Evolutionary conservation across 305 asterid genomes (phyloP).

Genomic region (Striga hermonthica): DNA sequence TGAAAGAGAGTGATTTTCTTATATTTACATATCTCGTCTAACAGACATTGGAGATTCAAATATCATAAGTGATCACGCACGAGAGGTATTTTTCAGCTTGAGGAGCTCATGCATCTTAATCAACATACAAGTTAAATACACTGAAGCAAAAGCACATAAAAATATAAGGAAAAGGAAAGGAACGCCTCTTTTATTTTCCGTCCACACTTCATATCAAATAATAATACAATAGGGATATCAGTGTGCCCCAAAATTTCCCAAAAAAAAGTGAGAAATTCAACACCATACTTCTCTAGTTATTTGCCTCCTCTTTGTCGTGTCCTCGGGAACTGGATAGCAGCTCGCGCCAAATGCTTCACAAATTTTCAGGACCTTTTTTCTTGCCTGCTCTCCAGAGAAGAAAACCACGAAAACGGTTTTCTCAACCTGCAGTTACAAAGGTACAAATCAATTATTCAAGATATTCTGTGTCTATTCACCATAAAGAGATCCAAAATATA

Average conservation of each 20-base stretch:
- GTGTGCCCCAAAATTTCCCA: constrained; percentile 2
- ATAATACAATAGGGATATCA: background rate
- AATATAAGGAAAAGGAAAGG: background rate
- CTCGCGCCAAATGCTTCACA: constrained; percentile 98
- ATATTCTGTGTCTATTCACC: constrained; percentile 5
- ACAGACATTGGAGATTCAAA: background rate
- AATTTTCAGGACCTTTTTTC: constrained; percentile 83
- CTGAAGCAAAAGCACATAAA: background rate
- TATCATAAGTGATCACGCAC: background rate
- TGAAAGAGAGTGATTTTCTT: background rate
- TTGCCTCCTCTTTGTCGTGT: constrained; percentile 69
- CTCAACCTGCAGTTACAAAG: constrained; percentile 77
- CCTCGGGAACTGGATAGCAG: constrained; percentile 97
- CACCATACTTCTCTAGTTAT: constrained; percentile 73
- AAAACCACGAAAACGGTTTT: constrained; percentile 85
- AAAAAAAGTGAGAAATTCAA: constrained; percentile 22
- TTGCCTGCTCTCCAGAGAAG: constrained; percentile 99
- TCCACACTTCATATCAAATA: background rate
- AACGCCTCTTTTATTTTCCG: background rate
- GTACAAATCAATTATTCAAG: constrained; percentile 18
- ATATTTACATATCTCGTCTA: background rate
- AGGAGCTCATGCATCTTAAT: constrained; percentile 9
- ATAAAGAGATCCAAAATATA: constrained; percentile 26
- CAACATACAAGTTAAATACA: background rate
- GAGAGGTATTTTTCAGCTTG: background rate